Base-by-base conservation (phyloP, 2,329 filamentous ascomycete genomes). In the Magnaporthales sp. region DNA sequence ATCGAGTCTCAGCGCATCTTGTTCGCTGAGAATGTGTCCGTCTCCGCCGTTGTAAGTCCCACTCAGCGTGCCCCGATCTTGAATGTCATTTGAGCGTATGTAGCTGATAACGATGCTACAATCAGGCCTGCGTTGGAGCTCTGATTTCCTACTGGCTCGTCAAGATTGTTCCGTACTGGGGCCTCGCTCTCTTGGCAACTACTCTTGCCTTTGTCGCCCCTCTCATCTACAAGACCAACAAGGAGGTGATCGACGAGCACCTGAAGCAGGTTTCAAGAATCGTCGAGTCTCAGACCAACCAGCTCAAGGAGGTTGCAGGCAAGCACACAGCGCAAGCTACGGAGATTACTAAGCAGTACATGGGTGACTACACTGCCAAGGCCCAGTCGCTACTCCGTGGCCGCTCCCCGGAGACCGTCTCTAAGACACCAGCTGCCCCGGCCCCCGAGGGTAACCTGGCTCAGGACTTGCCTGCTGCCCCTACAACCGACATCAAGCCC, bases 91-190 rank as follows among this genome's bases (percentile, higher is more conserved):
- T 31, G 27, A 19, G 32, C 8, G 1, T 19, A 13, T 27, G 15
- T 24, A n/a, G 13, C 24, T 24, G 11, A 30, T 4, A 32, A 11
- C 15, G 54, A 31, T 54, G 24, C 26, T 51, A 26, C 58, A 69
- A 4, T 2, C 64, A 90, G 86, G 84, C 86, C 67, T 85, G 84
- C 69, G 64, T 88, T 65, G 80, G 80, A 68, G 83, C 88, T 63
- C 88, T 90, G 76, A 70, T 89, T 69, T 87, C 87, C 27, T 90
- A 90, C 79, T 87, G 83, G 76, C 81, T 91, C 54, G 84, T 89
- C 77, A 91, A 90, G 81, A 79, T 90, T 68, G 83, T 91, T 63
- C 88, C 88, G 46, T 84, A 89, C 80, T 91, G 88, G 88, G 87
- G 86, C 46, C 84, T 91, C 70, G 80, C 86, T 62, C 77, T 91